Evolutionary conservation across 129 eudicot genomes (phyloP), one percentile per base, ranked within the genome.

Genomic region (Flaveria ramosissima): DNA sequence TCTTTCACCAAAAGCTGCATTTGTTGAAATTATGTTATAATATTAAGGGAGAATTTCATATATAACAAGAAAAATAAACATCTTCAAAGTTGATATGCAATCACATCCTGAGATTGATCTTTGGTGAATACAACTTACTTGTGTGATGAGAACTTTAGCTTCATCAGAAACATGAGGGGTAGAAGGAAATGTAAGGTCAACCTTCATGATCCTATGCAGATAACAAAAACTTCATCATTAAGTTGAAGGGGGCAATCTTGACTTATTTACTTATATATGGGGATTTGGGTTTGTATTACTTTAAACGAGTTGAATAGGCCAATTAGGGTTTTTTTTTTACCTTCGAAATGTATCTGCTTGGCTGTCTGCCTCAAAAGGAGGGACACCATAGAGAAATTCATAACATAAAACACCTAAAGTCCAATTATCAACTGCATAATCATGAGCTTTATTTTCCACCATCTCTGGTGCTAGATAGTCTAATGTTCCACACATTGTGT

Each of bases 401-500:
- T 91, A 94, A 79, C 96, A 94, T 9, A 91, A 92, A 69, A 94
- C 42, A 45, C 98, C 98, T 74, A 87, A 70, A 56, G 98, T 94
- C 98, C 98, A 94, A 69, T 91, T 94, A 76, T 94, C 99, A 15
- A 94, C 97, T 63, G 97, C 89, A 70, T 91, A 89, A 66, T 89
- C 98, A 82, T 94, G 98, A 70, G 93, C 96, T 84, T 86, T 91
- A 73, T 91, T 86, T 74, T 94, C 97, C 86, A 94, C 98, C 98
- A 94, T 91, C 77, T 94, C 98, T 63, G 97, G 96, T 83, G 98
- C 98, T 64, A 94, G 64, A 75, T 94, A 94, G 80, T 94, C 97
- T 73, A 94, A 77, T 17, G 98, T 89, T 70, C 98, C 97, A 82
- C 98, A 94, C 97, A 94, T 91, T 12, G 99, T 94, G 79, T 82